Percentiles rank a stretch among this genome's conserved stretches.
phyloP scores from a whole-genome alignment of 2,329 filamentous ascomycete species.

The Hymenoscyphus repandus region DNA sequence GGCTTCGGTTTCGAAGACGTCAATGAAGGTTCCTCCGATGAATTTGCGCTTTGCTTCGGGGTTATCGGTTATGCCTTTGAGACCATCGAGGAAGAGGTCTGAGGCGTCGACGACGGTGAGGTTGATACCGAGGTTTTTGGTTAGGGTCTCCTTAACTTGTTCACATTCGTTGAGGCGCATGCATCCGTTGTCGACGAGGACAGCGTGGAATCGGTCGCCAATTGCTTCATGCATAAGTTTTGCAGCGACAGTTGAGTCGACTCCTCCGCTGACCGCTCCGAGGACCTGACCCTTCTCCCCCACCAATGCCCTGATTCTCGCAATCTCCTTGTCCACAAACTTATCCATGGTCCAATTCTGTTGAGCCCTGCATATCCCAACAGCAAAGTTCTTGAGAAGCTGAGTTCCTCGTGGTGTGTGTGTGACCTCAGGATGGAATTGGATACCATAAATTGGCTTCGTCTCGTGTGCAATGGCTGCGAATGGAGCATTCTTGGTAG shows the following conservation, averaged over 20 bases:
- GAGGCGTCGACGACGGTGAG: slow-evolving; percentile 79
- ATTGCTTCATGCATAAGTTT: slow-evolving; percentile 84
- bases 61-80: slow-evolving; percentile 67
- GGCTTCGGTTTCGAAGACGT: slow-evolving; percentile 78
- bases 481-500: slow-evolving; percentile 69
- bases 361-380: slow-evolving; percentile 72
- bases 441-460: slow-evolving; percentile 70
- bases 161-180: slow-evolving; percentile 82
- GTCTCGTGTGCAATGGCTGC: slow-evolving; percentile 71
- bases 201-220: slow-evolving; percentile 71
- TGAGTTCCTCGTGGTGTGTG: slow-evolving; percentile 66
- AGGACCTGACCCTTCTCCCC: slow-evolving; percentile 77
- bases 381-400: slow-evolving; percentile 75
- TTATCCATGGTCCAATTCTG: slow-evolving; percentile 81
- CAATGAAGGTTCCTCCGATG: slow-evolving; percentile 74
- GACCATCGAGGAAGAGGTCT: slow-evolving; percentile 68
- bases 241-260: slow-evolving; percentile 84
- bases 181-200: slow-evolving; percentile 79
- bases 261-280: slow-evolving; percentile 74
- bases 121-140: slow-evolving; percentile 79
- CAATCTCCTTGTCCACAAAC: slow-evolving; percentile 77
- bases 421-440: slow-evolving; percentile 72
- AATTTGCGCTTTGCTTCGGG: slow-evolving; percentile 90
- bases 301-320: slow-evolving; percentile 73
- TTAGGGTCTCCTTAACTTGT: slow-evolving; percentile 74